phyloP scores from a whole-genome alignment of 2,329 filamentous ascomycete species.

The Scytalidium lignicola region DNA sequence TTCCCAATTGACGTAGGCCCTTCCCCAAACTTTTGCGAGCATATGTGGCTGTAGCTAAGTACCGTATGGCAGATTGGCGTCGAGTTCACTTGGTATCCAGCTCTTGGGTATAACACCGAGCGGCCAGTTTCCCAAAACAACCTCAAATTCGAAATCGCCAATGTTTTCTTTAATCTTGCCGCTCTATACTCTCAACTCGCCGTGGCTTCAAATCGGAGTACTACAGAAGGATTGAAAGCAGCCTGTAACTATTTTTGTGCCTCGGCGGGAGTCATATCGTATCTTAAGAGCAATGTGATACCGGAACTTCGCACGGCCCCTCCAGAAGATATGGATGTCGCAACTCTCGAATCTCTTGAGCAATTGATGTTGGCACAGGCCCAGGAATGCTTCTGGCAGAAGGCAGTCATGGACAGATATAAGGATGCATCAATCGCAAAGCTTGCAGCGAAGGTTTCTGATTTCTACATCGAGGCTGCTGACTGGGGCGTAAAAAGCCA shows the following conservation, averaged over 20 bases:
- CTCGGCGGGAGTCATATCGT: constrained; percentile 74
- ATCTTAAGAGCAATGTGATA: constrained; percentile 71
- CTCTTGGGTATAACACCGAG: constrained; percentile 82
- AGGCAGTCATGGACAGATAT: constrained; percentile 87
- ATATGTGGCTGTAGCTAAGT: not conserved
- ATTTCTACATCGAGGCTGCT: constrained; percentile 79
- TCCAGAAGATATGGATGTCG: constrained; percentile 91
- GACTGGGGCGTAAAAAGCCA: constrained; percentile 87
- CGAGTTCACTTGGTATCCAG: constrained; percentile 94
- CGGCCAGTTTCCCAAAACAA: constrained; percentile 63
- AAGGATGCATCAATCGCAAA: constrained; percentile 92
- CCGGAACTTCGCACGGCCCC: constrained; percentile 79
- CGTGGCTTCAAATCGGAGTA: constrained; percentile 70
- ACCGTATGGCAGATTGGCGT: constrained; percentile 68
- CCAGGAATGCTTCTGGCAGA: constrained; percentile 98
- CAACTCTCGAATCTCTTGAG: constrained; percentile 77
- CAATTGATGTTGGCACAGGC: constrained; percentile 85
- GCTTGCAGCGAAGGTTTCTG: constrained; percentile 83
- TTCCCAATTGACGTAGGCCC: constrained; percentile 82
- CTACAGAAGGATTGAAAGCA: constrained; percentile 76
- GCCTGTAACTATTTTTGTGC: constrained; percentile 88
- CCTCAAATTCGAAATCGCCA: constrained; percentile 79
- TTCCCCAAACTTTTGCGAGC: constrained; percentile 1
- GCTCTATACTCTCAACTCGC: constrained; percentile 92
- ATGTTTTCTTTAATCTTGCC: constrained; percentile 88